A percentile compares a stretch with the other conserved stretches of the same genome.
Evolutionary conservation across 495 filamentous ascomycete genomes (phyloP).

Genomic region (Chaetomium fimeti): DNA sequence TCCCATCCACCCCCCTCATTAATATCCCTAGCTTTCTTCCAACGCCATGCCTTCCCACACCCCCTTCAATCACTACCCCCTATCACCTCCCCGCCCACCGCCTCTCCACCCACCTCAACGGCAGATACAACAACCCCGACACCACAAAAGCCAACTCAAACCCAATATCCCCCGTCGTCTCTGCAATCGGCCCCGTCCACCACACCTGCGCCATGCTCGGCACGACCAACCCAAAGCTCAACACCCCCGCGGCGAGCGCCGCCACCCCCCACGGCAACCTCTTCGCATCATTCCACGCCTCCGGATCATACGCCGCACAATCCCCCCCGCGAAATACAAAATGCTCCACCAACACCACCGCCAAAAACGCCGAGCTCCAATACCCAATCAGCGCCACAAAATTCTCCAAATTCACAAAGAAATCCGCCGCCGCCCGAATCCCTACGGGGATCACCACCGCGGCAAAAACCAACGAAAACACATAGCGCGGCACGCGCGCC

Average conservation of each 20-base stretch:
- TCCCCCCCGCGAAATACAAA: conserved; percentile 43
- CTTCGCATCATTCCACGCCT: conserved; percentile 49
- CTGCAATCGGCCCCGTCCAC: conserved; percentile 55
- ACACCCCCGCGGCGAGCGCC: conserved; percentile 41
- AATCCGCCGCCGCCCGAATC: conserved; percentile 50
- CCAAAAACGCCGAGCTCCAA: conserved; percentile 55
- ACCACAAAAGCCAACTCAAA: conserved; percentile 57
- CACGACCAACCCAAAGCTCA: conserved; percentile 50
- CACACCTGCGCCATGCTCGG: conserved; percentile 57
- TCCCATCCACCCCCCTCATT: too few relatives aligned
- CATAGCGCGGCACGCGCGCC: conserved; percentile 49
- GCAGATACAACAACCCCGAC: conserved; percentile 49
- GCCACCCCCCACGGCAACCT: conserved; percentile 49
- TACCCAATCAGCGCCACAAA: conserved; percentile 57
- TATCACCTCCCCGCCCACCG: conserved; percentile 27
- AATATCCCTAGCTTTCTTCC: too few relatives aligned
- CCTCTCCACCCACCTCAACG: conserved; percentile 44
- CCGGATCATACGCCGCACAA: conserved; percentile 43
- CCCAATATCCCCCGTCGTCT: conserved; percentile 57
- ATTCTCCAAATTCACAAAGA: conserved; percentile 54
- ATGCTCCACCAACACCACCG: conserved; percentile 51
- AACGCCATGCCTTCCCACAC: not conserved
- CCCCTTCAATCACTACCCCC: not conserved
- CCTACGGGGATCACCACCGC: conserved; percentile 54
- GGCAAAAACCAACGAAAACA: conserved; percentile 52